phyloP scores from a whole-genome alignment of 2,329 filamentous ascomycete genomes.

The Colletotrichum sp. region DNA sequence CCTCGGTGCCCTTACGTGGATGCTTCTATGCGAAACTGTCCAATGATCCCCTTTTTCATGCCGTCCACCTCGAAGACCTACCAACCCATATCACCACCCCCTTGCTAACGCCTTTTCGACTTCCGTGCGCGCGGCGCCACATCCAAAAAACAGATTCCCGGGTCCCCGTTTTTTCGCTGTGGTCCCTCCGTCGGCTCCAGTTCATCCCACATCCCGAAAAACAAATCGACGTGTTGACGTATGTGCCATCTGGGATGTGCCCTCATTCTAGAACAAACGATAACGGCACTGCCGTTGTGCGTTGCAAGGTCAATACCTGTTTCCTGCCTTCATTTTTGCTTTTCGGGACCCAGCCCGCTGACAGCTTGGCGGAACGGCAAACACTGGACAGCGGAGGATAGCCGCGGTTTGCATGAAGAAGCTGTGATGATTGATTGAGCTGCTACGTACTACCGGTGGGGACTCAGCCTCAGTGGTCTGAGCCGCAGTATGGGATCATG shows the following conservation, averaged over 20 bases:
- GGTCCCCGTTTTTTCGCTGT: not conserved
- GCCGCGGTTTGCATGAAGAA: not conserved
- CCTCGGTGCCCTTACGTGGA: not conserved
- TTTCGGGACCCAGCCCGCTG: not conserved
- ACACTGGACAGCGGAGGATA: not conserved
- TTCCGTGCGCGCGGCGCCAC: not conserved
- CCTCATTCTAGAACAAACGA: not conserved
- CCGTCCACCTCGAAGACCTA: not conserved
- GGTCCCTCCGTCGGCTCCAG: not conserved
- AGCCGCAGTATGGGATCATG: not conserved
- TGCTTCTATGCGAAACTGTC: not conserved
- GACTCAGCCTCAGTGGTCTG: not conserved
- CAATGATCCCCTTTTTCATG: not conserved
- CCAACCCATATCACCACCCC: not conserved
- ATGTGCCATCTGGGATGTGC: not conserved
- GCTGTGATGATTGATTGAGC: not conserved
- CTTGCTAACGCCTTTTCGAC: not conserved
- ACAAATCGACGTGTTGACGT: not conserved
- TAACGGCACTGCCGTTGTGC: not conserved
- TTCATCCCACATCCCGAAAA: slow-evolving; percentile 9
- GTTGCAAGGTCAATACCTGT: not conserved
- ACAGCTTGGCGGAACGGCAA: not conserved
- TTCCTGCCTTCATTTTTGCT: not conserved
- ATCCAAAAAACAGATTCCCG: not conserved
- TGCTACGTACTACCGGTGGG: not conserved